phyloP scores from a whole-genome alignment of 2,329 filamentous ascomycete species.

The Escovopsis weberi region DNA sequence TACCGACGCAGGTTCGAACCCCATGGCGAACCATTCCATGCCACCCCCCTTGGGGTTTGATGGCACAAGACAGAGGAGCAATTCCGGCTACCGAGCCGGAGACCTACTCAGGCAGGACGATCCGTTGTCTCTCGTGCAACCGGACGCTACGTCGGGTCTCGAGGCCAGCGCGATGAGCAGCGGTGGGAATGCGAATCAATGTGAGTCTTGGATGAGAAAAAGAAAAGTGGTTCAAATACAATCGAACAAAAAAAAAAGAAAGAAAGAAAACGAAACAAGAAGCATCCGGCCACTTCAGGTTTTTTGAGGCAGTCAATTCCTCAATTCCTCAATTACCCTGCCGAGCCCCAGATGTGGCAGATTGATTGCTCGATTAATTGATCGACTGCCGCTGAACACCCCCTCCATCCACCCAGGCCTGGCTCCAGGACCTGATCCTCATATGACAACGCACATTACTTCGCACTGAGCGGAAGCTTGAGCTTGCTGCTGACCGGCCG shows the following conservation, averaged over 20 bases:
- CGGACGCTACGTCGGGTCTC: constrained; percentile 51
- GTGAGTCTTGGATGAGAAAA: constrained; percentile 38
- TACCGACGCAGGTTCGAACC: constrained; percentile 29
- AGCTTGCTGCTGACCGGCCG: constrained; percentile 5
- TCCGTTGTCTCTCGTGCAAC: constrained; percentile 56
- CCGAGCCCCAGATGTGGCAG: not conserved
- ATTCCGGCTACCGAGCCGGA: constrained; percentile 28
- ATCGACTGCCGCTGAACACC: too few relatives aligned
- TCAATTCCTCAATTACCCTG: not conserved
- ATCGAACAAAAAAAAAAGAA: too few relatives aligned
- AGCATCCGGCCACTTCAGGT: too few relatives aligned
- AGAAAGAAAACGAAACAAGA: too few relatives aligned
- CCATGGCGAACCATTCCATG: constrained; percentile 38
- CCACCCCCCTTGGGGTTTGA: constrained; percentile 31
- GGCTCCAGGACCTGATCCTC: too few relatives aligned
- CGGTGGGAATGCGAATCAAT: constrained; percentile 50
- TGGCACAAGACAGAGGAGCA: constrained; percentile 19
- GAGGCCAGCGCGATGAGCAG: constrained; percentile 40
- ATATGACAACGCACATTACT: not conserved
- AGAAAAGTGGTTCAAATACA: too few relatives aligned
- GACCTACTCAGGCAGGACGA: constrained; percentile 33
- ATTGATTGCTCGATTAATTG: too few relatives aligned
- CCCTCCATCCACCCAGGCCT: too few relatives aligned
- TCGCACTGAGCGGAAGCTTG: not conserved
- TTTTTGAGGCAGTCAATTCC: too few relatives aligned